Base-by-base conservation (phyloP, 139 green algal species). In the Chlorella sp. region DNA sequence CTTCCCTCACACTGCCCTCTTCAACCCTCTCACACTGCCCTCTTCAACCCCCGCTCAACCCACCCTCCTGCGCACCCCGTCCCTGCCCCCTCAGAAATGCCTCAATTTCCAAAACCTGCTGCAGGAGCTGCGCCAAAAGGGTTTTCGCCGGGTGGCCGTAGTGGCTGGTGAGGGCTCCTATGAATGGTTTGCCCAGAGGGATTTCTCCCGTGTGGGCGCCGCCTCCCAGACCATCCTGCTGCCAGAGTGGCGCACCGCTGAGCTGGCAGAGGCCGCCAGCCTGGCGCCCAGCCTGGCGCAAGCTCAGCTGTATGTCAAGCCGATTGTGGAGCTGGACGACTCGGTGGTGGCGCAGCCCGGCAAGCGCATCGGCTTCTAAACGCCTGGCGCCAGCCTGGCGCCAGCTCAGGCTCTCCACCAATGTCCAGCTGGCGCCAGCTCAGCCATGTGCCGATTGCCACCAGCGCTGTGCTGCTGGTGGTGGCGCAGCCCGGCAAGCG, bases 351-450 rank as follows among this genome's bases (percentile, higher is more conserved):
- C 87, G 1, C 91, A 91, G 30, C 93, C 95, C 0, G 96, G 96
- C 34, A 97, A 97, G 82, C 89, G 96, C 22, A 97, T 98, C 42
- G 96, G 96, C 1, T 98, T 97, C 64, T 98, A 28, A 61, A 15
- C 9, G 7, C 3, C 36, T 57, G n/a, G 73, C 73, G 22, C 18
- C 73, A 12, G 5, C 32, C 73, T 80, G 73, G 71, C 18, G 30
- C 11, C 30, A 14, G 19, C 71, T 79, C 30, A 36, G 28, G 71
- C 24, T 79, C 18, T 18, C 60, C 60, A 68, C 15, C 18, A 18
- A 18, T 18, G 60, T 68, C 15, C 60, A 68, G 60, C 60, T 14
- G 15, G 15, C 18, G 60, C n/a, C n/a, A n/a, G n/a, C n/a, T n/a
- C n/a, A n/a, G n/a, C n/a, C n/a, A n/a, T n/a, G n/a, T n/a, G n/a